Conservation (phyloP, 2,329 filamentous ascomycete species). For the Aphanocladium album region DNA sequence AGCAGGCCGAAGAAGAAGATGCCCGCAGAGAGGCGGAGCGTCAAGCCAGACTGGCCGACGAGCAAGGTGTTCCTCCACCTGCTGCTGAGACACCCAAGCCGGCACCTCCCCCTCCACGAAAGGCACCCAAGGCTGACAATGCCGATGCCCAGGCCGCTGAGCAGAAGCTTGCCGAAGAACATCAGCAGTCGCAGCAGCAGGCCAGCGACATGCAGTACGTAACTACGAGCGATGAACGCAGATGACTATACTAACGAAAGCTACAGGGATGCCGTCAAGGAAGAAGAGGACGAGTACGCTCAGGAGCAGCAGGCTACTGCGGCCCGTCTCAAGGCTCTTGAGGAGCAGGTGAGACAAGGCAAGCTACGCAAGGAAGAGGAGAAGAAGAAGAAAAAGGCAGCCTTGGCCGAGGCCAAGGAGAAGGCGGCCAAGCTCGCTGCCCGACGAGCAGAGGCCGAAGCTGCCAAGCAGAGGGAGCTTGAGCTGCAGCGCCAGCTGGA, state of each 20-base stretch:
- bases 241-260: slow-evolving; percentile 21
- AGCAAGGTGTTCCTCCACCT: slow-evolving; percentile 61
- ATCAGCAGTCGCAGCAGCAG: slow-evolving; percentile 68
- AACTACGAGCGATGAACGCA: neutral
- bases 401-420: slow-evolving; percentile 78
- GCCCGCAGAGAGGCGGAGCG: slow-evolving; percentile 81
- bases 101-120: slow-evolving; percentile 75
- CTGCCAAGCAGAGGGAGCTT: slow-evolving; percentile 81
- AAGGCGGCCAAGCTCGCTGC: slow-evolving; percentile 80
- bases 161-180: slow-evolving; percentile 63
- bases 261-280: slow-evolving; percentile 63
- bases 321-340: slow-evolving; percentile 78
- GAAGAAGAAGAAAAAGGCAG: slow-evolving; percentile 86
- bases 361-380: slow-evolving; percentile 97
- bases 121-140: slow-evolving; percentile 56
- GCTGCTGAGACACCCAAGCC: slow-evolving; percentile 41
- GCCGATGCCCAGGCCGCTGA: slow-evolving; percentile 58
- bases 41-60: slow-evolving; percentile 75
- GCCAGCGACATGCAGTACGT: slow-evolving; percentile 80
- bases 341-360: slow-evolving; percentile 88
- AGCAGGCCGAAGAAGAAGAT: slow-evolving; percentile 91
- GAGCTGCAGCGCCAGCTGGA: slow-evolving; percentile 86
- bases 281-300: slow-evolving; percentile 74
- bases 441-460: slow-evolving; percentile 86
- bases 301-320: slow-evolving; percentile 76